Evolutionary conservation across 805 yeast species (phyloP).

Genomic region (Naumovozyma dairenensis): DNA sequence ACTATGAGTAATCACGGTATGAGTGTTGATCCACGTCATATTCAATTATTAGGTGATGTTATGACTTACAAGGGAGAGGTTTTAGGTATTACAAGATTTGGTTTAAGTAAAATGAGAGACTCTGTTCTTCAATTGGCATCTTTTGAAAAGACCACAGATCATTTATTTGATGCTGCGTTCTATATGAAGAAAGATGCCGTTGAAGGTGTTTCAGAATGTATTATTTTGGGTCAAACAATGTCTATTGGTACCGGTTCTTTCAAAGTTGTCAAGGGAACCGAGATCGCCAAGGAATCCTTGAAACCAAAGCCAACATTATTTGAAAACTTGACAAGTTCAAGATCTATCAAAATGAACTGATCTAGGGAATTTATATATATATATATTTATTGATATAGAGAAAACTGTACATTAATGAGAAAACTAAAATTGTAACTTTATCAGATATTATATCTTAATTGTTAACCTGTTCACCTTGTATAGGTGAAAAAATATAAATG

Average conservation of each 20-base stretch:
- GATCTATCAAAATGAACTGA: background rate
- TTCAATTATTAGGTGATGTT: conserved; percentile 93
- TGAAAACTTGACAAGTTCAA: conserved; percentile 31
- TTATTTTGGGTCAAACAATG: conserved; percentile 96
- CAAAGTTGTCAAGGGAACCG: conserved; percentile 60
- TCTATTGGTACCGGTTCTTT: conserved; percentile 95
- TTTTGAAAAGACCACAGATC: conserved; percentile 97
- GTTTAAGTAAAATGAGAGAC: conserved; percentile 96
- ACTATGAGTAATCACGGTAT: conserved; percentile 99
- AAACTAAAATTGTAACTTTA: too few species aligned
- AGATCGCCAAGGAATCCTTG: conserved; percentile 36
- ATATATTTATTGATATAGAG: too few species aligned
- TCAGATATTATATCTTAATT: too few species aligned
- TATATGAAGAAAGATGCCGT: conserved; percentile 92
- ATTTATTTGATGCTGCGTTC: conserved; percentile 94
- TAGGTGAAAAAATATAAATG: too few species aligned
- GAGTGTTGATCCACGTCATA: conserved; percentile 99
- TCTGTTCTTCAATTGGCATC: conserved; percentile 94
- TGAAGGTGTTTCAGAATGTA: conserved; percentile 97
- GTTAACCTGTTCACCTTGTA: too few species aligned
- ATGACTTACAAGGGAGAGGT: conserved; percentile 99
- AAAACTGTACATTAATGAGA: too few species aligned
- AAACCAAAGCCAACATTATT: conserved; percentile 37
- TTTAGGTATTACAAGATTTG: conserved; percentile 94
- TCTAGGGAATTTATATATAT: too few species aligned